phyloP scores from a whole-genome alignment of 169 alveolate species.

The Amoebophrya sp. region DNA sequence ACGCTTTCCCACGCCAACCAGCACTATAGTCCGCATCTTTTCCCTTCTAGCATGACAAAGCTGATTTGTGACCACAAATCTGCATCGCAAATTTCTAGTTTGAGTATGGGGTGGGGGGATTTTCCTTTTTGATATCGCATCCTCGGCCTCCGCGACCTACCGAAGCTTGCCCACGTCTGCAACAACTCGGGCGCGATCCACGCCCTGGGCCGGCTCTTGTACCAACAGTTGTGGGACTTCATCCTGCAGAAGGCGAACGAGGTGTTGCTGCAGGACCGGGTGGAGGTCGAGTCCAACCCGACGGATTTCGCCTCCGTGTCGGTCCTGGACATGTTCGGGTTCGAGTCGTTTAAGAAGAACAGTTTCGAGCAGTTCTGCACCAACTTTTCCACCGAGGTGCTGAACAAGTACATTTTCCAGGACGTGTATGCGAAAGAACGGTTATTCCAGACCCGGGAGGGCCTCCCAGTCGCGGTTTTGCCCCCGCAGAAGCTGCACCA shows the following conservation, averaged over 20 bases:
- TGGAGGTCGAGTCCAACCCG: too few relatives aligned
- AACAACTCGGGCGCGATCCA: neutral
- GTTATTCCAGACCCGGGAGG: neutral
- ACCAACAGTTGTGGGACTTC: neutral
- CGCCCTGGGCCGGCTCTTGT: neutral
- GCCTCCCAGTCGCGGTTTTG: too few relatives aligned
- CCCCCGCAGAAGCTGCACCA: too few relatives aligned
- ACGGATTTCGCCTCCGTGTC: neutral
- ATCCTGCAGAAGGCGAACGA: neutral
- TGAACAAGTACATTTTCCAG: neutral
- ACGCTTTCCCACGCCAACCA: too few relatives aligned
- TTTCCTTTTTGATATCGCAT: too few relatives aligned
- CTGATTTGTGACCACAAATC: too few relatives aligned
- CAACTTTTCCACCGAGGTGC: neutral
- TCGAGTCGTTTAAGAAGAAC: slow-evolving; percentile 66
- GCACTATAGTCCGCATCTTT: too few relatives aligned
- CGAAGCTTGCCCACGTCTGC: neutral
- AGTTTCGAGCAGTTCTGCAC: slow-evolving; percentile 68
- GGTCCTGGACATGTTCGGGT: slow-evolving; percentile 55
- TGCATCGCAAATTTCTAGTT: too few relatives aligned
- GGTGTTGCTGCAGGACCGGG: too few relatives aligned
- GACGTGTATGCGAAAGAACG: neutral
- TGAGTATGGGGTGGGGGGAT: too few relatives aligned
- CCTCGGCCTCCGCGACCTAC: neutral
- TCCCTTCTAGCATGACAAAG: too few relatives aligned